A percentile compares a stretch with the other conserved stretches of the same genome.
Evolutionary conservation across 116 monocot genomes (phyloP).

Genomic region (Posidonia oceanica): DNA sequence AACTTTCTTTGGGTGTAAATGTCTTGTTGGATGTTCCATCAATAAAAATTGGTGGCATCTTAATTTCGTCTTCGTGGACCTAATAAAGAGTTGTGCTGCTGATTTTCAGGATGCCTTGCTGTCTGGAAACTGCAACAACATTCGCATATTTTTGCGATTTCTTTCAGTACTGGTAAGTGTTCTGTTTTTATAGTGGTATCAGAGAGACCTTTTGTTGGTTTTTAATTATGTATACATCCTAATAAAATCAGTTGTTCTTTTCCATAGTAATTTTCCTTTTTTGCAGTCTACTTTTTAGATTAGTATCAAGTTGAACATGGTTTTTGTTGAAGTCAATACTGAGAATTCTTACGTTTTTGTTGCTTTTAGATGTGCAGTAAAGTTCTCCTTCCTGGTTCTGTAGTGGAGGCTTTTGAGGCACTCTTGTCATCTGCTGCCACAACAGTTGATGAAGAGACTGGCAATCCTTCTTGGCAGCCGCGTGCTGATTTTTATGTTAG

Average conservation of each 20-base stretch:
- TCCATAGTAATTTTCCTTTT: too few relatives aligned
- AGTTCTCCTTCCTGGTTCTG: constrained; percentile 56
- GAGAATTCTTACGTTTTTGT: too few relatives aligned
- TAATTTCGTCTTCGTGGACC: background rate
- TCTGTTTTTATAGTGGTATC: background rate
- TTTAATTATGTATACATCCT: background rate
- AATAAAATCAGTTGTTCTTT: too few relatives aligned
- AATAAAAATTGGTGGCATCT: too few relatives aligned
- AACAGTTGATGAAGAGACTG: constrained; percentile 64
- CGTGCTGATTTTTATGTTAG: constrained; percentile 83
- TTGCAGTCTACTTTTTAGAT: background rate
- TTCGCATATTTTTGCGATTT: constrained; percentile 66
- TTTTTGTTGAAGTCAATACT: too few relatives aligned
- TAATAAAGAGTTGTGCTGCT: background rate
- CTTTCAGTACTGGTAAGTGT: constrained; percentile 57
- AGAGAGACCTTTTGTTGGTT: background rate
- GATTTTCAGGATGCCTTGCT: constrained; percentile 58
- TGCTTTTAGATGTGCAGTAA: constrained; percentile 82
- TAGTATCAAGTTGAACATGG: too few relatives aligned
- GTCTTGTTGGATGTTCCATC: too few relatives aligned
- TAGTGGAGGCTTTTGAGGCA: constrained; percentile 68
- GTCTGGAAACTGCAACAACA: constrained; percentile 42
- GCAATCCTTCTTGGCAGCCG: constrained; percentile 85
- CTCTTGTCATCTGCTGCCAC: constrained; percentile 88
- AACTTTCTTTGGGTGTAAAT: too few relatives aligned